Base-by-base conservation (phyloP, 805 yeast genomes). In the Teunomyces funiuensis region DNA sequence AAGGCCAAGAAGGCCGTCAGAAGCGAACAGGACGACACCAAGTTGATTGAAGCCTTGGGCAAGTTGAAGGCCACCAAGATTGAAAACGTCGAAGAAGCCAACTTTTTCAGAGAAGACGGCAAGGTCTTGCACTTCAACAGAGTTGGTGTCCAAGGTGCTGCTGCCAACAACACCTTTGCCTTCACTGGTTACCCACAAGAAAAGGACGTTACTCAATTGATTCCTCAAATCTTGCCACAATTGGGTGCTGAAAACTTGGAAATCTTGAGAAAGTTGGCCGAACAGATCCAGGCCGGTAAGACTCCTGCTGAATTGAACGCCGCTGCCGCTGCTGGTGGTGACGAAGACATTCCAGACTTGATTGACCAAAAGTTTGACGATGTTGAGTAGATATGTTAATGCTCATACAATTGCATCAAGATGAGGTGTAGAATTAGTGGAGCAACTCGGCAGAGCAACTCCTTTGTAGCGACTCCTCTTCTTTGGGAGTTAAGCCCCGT, bases 91-190 rank as follows among this genome's bases (percentile, higher is more conserved):
- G 95, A 88, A 68, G 97, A 91, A 77, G 98, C 96, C 62, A 91
- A 90, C 82, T 87, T 91, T 79, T 90, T 93, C 86, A 85, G 79
- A 71, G 96, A 88, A 52, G 97, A 91, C 69, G 97, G 97, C 65
- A 85, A 83, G 65, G 97, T 93, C 52, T 75, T 91, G 71, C 97
- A 91, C 77, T 88, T 93, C 80, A 82, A 86, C 79, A 85, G 93
- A 71, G 97, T 93, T 54, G 95, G 93, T 73, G 93, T 90, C 52
- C 97, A 91, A 77, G 87, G 87, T 56, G 88, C 97, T 58, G 82
- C 87, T 58, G 84, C 83, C 60, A 76, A 84, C 78, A 90, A 91
- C 82, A 85, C 96, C 52, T 87, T 84, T 68, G 95, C 95, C 57
- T 84, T 93, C 79, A 85, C 88, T 69, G 99, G 99, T 69, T 82